phyloP scores from a whole-genome alignment of 495 filamentous ascomycete genomes.

The Xylaria intraflava region DNA sequence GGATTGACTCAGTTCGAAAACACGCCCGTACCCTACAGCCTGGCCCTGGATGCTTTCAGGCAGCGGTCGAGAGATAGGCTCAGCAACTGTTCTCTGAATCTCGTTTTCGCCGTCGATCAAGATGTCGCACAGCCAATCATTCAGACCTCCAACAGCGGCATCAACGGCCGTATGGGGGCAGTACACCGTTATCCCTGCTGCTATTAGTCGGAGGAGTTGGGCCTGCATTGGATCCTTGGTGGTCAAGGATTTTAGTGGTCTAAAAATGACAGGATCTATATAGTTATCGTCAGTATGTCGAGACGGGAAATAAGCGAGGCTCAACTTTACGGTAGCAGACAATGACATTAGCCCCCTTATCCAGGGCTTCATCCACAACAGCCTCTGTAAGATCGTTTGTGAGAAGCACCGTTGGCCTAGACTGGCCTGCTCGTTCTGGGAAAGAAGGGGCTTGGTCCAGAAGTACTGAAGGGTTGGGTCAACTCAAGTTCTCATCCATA shows the following conservation, averaged over 20 bases:
- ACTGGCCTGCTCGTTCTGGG: background rate
- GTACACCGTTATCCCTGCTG: conserved; percentile 90
- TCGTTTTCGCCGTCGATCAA: conserved; percentile 40
- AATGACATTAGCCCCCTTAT: conserved; percentile 65
- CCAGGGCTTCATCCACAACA: conserved; percentile 89
- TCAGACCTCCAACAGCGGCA: conserved; percentile 77
- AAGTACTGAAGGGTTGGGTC: conserved; percentile 16
- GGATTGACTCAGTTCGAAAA: conserved; percentile 54
- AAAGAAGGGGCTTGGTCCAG: conserved; percentile 22
- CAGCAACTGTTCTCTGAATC: conserved; percentile 27
- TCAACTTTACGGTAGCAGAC: conserved; percentile 73
- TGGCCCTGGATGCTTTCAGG: conserved; percentile 54
- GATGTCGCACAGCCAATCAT: conserved; percentile 92
- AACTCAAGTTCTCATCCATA: background rate
- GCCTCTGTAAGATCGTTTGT: conserved; percentile 85
- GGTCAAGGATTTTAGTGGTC: conserved; percentile 79
- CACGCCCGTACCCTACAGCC: conserved; percentile 61
- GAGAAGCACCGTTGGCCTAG: conserved; percentile 56
- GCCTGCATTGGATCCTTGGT: conserved; percentile 79
- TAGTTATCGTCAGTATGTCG: conserved; percentile 2
- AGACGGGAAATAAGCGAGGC: background rate
- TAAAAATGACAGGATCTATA: conserved; percentile 92
- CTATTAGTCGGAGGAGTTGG: conserved; percentile 72
- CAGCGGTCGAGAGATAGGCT: conserved; percentile 29
- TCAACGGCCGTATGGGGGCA: conserved; percentile 93